phyloP scores from a whole-genome alignment of 148 eudicot species.

The Fagopyrum tataricum region DNA sequence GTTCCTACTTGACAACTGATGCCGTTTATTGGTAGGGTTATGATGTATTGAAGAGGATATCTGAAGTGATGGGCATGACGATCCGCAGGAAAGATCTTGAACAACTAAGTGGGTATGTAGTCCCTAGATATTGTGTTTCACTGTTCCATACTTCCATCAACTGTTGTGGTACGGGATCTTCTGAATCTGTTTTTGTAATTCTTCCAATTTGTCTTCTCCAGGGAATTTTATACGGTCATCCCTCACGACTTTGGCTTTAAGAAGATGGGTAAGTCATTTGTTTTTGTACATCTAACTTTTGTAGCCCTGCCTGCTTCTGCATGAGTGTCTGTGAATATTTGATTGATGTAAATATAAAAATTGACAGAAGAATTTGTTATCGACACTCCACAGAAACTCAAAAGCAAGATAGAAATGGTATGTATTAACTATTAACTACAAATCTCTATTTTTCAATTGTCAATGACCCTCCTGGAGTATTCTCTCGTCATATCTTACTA shows the following conservation, averaged over 20 bases:
- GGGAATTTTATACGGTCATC: constrained; percentile 87
- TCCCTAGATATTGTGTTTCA: neutral
- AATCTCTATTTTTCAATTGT: constrained; percentile 2
- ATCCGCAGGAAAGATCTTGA: constrained; percentile 49
- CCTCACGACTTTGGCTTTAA: constrained; percentile 97
- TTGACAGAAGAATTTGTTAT: constrained; percentile 88
- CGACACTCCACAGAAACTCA: constrained; percentile 90
- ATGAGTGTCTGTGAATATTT: neutral
- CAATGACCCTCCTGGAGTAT: neutral
- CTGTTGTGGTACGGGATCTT: neutral
- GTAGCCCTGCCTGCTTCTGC: neutral
- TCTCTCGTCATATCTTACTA: neutral
- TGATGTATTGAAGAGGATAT: constrained; percentile 80
- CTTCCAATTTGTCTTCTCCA: constrained; percentile 31
- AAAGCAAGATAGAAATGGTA: constrained; percentile 91
- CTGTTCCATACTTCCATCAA: neutral
- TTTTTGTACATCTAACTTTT: neutral
- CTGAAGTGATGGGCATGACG: constrained; percentile 67
- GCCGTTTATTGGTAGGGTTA: constrained; percentile 56
- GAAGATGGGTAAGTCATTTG: constrained; percentile 75
- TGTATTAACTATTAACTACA: constrained; percentile 2
- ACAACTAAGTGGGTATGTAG: constrained; percentile 82
- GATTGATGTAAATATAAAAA: constrained; percentile 13
- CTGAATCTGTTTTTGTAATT: neutral
- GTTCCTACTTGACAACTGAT: neutral